Evolutionary conservation across 164 flowering plant species (phyloP).

Genomic region (Houttuynia cordata): DNA sequence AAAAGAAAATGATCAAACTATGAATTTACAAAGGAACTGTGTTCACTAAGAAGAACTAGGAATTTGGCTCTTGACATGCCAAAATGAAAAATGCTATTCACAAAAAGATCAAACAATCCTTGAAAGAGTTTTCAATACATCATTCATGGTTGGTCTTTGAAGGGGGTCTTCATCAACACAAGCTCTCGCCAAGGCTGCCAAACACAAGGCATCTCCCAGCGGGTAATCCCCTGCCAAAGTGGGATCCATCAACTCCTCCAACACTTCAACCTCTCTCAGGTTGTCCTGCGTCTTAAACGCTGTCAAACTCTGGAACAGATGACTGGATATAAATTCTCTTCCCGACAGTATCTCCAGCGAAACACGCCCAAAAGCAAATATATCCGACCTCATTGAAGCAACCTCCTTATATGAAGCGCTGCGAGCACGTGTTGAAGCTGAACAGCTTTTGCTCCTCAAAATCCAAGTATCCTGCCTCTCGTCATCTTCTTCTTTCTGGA

Average conservation of each 20-base stretch:
- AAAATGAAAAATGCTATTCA: no score
- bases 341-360: slow-evolving; percentile 57
- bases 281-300: slow-evolving; percentile 21
- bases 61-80: no score
- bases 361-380: slow-evolving; percentile 53
- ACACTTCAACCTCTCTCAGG: slow-evolving; percentile 28
- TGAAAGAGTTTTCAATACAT: slow-evolving; percentile 39
- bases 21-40: no score
- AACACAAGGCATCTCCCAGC: slow-evolving; percentile 28
- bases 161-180: slow-evolving; percentile 51
- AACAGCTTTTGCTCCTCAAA: background rate
- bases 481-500: background rate
- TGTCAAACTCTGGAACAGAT: slow-evolving; percentile 20
- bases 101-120: slow-evolving; percentile 27
- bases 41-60: no score
- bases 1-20: no score
- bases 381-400: slow-evolving; percentile 37
- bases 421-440: background rate
- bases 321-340: slow-evolving; percentile 22
- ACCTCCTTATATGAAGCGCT: slow-evolving; percentile 8
- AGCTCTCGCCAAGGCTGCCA: slow-evolving; percentile 39
- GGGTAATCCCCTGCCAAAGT: slow-evolving; percentile 30
- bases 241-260: slow-evolving; percentile 48
- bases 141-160: slow-evolving; percentile 43
- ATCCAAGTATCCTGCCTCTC: slow-evolving; percentile 5